These are phyloP conservation scores for Phytophthora podocarpi DNA, from an alignment of 352 stramenopile species.

Conservation along the genomic window DNA sequence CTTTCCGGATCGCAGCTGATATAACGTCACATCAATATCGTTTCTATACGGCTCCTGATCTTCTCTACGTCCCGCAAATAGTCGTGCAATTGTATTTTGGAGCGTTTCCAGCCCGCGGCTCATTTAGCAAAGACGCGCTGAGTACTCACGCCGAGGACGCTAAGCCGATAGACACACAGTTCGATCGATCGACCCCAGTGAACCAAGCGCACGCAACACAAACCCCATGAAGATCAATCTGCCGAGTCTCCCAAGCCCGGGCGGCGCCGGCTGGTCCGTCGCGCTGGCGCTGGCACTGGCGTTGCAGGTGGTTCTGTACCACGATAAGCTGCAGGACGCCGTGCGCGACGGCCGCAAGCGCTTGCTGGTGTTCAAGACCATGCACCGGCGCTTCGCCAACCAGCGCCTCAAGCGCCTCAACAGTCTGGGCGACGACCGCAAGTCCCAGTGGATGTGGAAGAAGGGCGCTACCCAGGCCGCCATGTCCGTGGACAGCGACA, in stretches of 20 bases:
- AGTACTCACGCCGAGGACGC: neutral
- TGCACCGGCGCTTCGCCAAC: slow-evolving; percentile 79
- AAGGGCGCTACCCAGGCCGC: slow-evolving; percentile 27
- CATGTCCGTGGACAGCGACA: slow-evolving; percentile 38
- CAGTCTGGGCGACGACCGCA: slow-evolving; percentile 62
- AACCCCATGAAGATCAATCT: slow-evolving; percentile 37
- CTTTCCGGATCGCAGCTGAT: too few species aligned
- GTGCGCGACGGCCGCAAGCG: slow-evolving; percentile 53
- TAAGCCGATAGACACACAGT: slow-evolving; percentile 12
- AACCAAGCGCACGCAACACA: too few species aligned
- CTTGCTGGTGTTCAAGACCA: slow-evolving; percentile 69
- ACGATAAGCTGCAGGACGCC: slow-evolving; percentile 49
- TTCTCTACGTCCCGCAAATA: too few species aligned
- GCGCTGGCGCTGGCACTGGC: slow-evolving; percentile 38
- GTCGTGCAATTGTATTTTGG: too few species aligned
- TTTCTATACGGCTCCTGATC: too few species aligned
- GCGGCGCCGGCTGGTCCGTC: slow-evolving; percentile 29
- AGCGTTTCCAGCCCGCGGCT: slow-evolving; percentile 19
- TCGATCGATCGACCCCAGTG: neutral
- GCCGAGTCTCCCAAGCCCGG: slow-evolving; percentile 24
- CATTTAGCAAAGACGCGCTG: slow-evolving; percentile 33
- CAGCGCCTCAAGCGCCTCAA: slow-evolving; percentile 74
- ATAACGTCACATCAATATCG: too few species aligned
- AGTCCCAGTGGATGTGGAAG: slow-evolving; percentile 82
- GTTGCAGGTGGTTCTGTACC: slow-evolving; percentile 59